Conservation (phyloP, 1,284 basidiomycete species). For the Marasmius fiardii region DNA sequence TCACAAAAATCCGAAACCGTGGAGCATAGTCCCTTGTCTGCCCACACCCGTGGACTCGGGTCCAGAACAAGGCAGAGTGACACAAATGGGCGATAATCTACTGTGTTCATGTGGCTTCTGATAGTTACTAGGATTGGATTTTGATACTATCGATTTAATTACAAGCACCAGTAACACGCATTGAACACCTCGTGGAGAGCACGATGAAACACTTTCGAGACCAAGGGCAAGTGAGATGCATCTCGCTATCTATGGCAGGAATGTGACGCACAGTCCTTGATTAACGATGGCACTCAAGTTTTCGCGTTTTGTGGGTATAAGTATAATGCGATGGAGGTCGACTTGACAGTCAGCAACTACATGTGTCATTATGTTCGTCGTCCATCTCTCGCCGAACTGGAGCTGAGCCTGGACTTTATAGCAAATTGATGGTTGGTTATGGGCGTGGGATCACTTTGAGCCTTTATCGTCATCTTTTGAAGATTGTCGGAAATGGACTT, state of each 20-base stretch:
- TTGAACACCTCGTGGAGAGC: slow-evolving; percentile 16
- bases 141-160: slow-evolving; percentile 5
- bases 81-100: no score
- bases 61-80: neutral
- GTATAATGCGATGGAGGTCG: neutral
- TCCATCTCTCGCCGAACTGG: slow-evolving; percentile 13
- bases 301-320: neutral
- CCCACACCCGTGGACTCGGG: neutral
- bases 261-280: neutral
- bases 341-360: no score
- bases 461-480: slow-evolving; percentile 67
- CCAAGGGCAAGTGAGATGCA: neutral
- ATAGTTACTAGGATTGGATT: neutral
- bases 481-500: slow-evolving; percentile 62
- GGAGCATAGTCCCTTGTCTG: slow-evolving; percentile 34
- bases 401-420: slow-evolving; percentile 24
- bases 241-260: neutral
- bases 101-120: neutral
- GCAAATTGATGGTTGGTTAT: slow-evolving; percentile 77
- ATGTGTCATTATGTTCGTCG: slow-evolving; percentile 74
- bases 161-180: neutral
- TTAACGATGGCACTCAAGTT: neutral
- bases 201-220: slow-evolving; percentile 12
- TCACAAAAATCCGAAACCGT: slow-evolving; percentile 50
- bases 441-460: slow-evolving; percentile 76